Base-by-base conservation (phyloP, 177 flowering plant genomes). In the Vitis hybrid region DNA sequence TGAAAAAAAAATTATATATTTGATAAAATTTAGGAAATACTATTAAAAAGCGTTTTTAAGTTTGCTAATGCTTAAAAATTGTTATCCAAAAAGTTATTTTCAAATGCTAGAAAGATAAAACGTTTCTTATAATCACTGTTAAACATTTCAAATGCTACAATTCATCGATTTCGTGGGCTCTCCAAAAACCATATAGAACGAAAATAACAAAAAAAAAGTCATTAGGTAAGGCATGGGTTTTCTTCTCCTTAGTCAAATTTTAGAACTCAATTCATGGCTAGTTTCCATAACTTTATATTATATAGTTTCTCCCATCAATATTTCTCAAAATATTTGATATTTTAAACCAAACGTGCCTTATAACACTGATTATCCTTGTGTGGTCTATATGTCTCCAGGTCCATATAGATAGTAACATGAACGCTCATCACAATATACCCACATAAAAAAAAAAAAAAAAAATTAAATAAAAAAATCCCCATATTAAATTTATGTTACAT, bases 341-440 rank as follows among this genome's bases (percentile, higher is more conserved):
- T 50, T 15, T 3, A 67, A 19, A 54, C 16, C 15, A 54, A 54
- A 5, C 16, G 16, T 15, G 16, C 15, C 56, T 14, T 15, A 54
- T 14, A 54, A 15, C 56, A 12, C 7, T 54, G 16, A 54, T 15
- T 54, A 50, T 16, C 4, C 11, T 65, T 16, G 21, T 50, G 67
- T 65, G 67, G 67, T 27, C 57, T 62, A 62, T 56, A 65, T 65
- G 57, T 19, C 46, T 18, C 65, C 11, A n/a, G 65, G 13, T 16
- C 65, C 19, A 46, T 48, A 50, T 11, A 51, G 11, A 3, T 5
- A 14, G 16, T 5, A 54, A 14, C 16, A 54, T 16, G 2, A 12
- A 54, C 6, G 56, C 18, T 54, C 8, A 16, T 5, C 16, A 16
- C 56, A 14, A 54, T 14, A 12, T 54, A 16, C n/a, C 2, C 8